phyloP scores from a whole-genome alignment of 2,329 filamentous ascomycete species.

The Sporothrix luriei region DNA sequence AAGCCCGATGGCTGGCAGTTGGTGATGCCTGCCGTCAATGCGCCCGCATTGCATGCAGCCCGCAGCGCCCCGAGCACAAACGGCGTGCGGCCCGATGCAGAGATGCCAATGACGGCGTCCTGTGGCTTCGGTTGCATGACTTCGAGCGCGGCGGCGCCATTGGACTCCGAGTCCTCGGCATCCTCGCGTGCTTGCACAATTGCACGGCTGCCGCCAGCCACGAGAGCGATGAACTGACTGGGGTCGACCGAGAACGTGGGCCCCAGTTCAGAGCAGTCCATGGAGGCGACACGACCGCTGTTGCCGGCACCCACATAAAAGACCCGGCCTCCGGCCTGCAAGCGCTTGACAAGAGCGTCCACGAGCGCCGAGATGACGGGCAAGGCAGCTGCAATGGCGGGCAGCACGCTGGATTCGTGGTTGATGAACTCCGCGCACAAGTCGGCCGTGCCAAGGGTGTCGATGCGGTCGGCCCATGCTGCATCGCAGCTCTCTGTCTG shows the following conservation, averaged over 20 bases:
- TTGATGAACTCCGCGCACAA: slow-evolving; percentile 39
- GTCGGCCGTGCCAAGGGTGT: slow-evolving; percentile 27
- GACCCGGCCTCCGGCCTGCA: slow-evolving; percentile 43
- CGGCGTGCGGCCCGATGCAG: slow-evolving; percentile 49
- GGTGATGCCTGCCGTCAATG: slow-evolving; percentile 46
- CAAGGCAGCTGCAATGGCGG: slow-evolving; percentile 41
- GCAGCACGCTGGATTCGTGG: slow-evolving; percentile 43
- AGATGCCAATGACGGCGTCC: slow-evolving; percentile 48
- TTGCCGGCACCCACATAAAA: slow-evolving; percentile 49
- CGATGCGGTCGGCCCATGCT: slow-evolving; percentile 28
- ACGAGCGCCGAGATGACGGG: slow-evolving; percentile 43
- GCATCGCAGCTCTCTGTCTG: slow-evolving; percentile 28
- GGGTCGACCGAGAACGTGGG: slow-evolving; percentile 47
- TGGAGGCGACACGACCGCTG: slow-evolving; percentile 45
- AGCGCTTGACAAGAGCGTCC: slow-evolving; percentile 41
- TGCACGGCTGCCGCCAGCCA: slow-evolving; percentile 48
- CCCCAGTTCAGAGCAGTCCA: slow-evolving; percentile 49
- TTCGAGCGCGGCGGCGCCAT: slow-evolving; percentile 18
- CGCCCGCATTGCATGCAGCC: slow-evolving; percentile 44
- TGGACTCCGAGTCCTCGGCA: slow-evolving; percentile 34
- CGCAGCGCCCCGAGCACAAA: slow-evolving; percentile 47
- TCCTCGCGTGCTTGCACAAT: slow-evolving; percentile 46
- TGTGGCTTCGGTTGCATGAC: slow-evolving; percentile 28
- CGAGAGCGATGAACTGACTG: slow-evolving; percentile 46
- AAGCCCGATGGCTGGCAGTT: slow-evolving; percentile 44